phyloP scores from a whole-genome alignment of 805 yeast species.

The Starmerella apicola region DNA sequence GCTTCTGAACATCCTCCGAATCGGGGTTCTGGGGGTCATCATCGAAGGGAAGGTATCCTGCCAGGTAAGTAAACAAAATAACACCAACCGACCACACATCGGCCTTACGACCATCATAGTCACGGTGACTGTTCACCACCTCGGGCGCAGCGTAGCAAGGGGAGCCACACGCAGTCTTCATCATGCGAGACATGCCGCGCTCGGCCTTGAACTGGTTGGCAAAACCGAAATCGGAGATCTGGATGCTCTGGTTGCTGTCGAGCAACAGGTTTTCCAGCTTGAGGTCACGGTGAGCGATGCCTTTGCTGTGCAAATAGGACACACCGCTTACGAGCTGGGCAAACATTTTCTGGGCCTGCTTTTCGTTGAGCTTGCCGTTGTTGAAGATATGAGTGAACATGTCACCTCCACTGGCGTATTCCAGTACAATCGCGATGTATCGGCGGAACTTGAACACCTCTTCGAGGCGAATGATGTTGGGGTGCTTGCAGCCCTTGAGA shows the following conservation, averaged over 20 bases:
- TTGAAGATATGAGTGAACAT: conserved; percentile 82
- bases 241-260: conserved; percentile 75
- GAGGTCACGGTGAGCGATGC: conserved; percentile 66
- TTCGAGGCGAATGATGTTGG: conserved; percentile 81
- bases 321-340: conserved; percentile 93
- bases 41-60: conserved; percentile 94
- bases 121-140: conserved; percentile 67
- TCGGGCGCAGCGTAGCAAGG: conserved; percentile 99
- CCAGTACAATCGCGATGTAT: conserved; percentile 91
- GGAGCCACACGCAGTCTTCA: conserved; percentile 93
- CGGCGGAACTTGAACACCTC: conserved; percentile 89
- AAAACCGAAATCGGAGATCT: conserved; percentile 88
- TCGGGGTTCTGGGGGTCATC: conserved; percentile 96
- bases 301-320: conserved; percentile 72
- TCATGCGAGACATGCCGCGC: conserved; percentile 43
- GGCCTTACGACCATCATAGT: conserved; percentile 79
- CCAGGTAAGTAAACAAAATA: conserved; percentile 87
- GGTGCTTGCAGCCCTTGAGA: conserved; percentile 64
- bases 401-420: conserved; percentile 96
- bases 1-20: conserved; percentile 81
- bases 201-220: conserved; percentile 60
- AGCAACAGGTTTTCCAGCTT: conserved; percentile 62
- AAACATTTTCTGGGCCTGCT: conserved; percentile 73
- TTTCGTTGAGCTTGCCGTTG: conserved; percentile 76
- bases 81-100: conserved; percentile 98